Percentiles rank a stretch among this genome's conserved stretches.
phyloP scores from a whole-genome alignment of 1,139 yeast genomes.

The Zygosaccharomyces sapae region DNA sequence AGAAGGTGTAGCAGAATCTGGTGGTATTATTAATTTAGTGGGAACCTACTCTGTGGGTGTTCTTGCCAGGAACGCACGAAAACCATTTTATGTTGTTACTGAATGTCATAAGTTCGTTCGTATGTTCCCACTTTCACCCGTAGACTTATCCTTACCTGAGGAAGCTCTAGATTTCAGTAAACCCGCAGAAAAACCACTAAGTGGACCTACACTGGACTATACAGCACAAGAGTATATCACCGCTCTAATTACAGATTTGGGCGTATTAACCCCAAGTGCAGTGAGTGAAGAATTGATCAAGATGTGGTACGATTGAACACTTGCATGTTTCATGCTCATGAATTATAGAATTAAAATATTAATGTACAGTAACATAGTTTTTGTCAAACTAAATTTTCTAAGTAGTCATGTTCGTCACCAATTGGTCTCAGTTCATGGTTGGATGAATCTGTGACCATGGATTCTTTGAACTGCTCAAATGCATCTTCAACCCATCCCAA shows the following conservation, averaged over 20 bases:
- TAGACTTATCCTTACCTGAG: conserved; percentile 72
- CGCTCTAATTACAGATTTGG: conserved; percentile 92
- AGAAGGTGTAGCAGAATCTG: conserved; percentile 98
- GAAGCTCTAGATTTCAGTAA: conserved; percentile 44
- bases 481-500: conserved; percentile 32
- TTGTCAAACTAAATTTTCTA: conserved; percentile 21
- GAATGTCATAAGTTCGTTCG: conserved; percentile 96
- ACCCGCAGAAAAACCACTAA: conserved; percentile 28
- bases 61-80: conserved; percentile 81
- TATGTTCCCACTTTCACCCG: conserved; percentile 89
- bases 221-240: conserved; percentile 96
- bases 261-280: conserved; percentile 94
- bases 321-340: not conserved
- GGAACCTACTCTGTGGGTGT: conserved; percentile 96
- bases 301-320: conserved; percentile 82
- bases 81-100: conserved; percentile 90
- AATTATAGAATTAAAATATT: not conserved
- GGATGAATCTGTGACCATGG: conserved; percentile 25
- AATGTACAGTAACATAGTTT: not conserved
- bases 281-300: conserved; percentile 96
- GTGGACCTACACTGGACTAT: conserved; percentile 69
- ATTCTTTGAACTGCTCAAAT: conserved; percentile 29
- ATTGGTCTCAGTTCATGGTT: conserved; percentile 22
- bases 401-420: conserved; percentile 24
- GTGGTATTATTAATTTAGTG: conserved; percentile 93